Evolutionary conservation across 495 filamentous ascomycete species (phyloP), one percentile per base, ranked within the genome.

Genomic region (Podospora appendiculata): DNA sequence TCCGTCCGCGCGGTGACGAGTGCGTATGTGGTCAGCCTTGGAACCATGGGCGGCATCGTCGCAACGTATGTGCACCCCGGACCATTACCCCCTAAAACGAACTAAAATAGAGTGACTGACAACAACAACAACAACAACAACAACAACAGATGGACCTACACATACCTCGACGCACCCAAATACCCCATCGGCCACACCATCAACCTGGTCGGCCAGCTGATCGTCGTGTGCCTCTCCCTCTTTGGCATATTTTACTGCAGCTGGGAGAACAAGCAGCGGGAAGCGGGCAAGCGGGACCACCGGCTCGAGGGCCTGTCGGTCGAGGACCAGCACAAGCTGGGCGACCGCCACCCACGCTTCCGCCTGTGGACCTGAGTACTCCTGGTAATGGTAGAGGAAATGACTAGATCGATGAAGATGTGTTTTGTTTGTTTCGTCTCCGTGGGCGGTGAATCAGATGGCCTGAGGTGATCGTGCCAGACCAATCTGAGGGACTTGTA

Each of bases 181-280:
- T 84, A 79, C 58, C 61, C 58, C 47, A 76, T 63, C 33, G 80
- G 80, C 32, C 80, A 84, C 63, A 69, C 74, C 16, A 82, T 83
- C 72, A 84, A 84, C 59, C 63, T 84, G 18, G 69, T 51, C 32
- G 74, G 71, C 4, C 74, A 83, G 54, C 53, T 72, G 25, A 59
- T 52, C 17, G 69, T 66, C 6, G 55, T 74, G 10, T 55, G 67
- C 46, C 67, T 81, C 13, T 48, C 74, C 33, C 17, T 69, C 17
- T 70, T 70, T 19, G 79, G 77, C 9, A 75, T 84, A 41, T 42
- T 64, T 14, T 84, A 82, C 55, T 76, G 72, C 58, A 53, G 60
- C 18, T 67, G 65, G 56, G 78, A 84, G 68, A 84, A 84, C 63
- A 64, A 57, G 7, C 52, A 71, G 14, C 66, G 80, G 3, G 74